Percentiles rank a stretch among this genome's conserved stretches.
Evolutionary conservation across 306 rosid genomes (phyloP).

Genomic region (Quercus berberidifolia): DNA sequence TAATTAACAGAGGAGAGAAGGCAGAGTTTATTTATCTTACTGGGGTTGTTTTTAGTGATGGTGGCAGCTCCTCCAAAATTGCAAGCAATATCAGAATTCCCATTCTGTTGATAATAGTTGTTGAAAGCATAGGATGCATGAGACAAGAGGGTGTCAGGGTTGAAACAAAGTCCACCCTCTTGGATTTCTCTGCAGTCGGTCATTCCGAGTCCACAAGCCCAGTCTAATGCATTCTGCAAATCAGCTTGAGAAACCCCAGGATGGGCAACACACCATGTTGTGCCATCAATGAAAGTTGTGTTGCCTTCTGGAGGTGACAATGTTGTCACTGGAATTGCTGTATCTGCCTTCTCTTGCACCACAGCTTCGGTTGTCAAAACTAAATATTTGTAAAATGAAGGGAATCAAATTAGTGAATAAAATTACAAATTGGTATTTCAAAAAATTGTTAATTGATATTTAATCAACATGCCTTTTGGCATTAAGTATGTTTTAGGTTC

Average conservation of each 20-base stretch:
- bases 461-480: too few relatives aligned
- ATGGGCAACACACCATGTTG: slow-evolving; percentile 88
- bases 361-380: slow-evolving; percentile 35
- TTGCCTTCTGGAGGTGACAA: slow-evolving; percentile 91
- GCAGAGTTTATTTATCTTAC: slow-evolving; percentile 24
- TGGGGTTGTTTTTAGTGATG: slow-evolving; percentile 58
- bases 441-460: too few relatives aligned
- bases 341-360: slow-evolving; percentile 64
- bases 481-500: too few relatives aligned
- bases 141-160: slow-evolving; percentile 76
- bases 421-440: too few relatives aligned
- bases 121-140: slow-evolving; percentile 97
- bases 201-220: slow-evolving; percentile 94
- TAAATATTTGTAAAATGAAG: slow-evolving; percentile 2
- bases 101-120: slow-evolving; percentile 70
- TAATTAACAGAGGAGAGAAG: too few relatives aligned
- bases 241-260: slow-evolving; percentile 74
- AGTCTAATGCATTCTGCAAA: slow-evolving; percentile 86
- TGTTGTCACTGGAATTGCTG: slow-evolving; percentile 45
- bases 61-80: slow-evolving; percentile 90
- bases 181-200: slow-evolving; percentile 67
- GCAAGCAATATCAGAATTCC: slow-evolving; percentile 93
- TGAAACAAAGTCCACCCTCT: slow-evolving; percentile 53
- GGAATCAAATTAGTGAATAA: not conserved
- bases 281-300: slow-evolving; percentile 84